Evolutionary conservation across 768 basidiomycete genomes (phyloP).

Genomic region (Tubosaeta sp.): DNA sequence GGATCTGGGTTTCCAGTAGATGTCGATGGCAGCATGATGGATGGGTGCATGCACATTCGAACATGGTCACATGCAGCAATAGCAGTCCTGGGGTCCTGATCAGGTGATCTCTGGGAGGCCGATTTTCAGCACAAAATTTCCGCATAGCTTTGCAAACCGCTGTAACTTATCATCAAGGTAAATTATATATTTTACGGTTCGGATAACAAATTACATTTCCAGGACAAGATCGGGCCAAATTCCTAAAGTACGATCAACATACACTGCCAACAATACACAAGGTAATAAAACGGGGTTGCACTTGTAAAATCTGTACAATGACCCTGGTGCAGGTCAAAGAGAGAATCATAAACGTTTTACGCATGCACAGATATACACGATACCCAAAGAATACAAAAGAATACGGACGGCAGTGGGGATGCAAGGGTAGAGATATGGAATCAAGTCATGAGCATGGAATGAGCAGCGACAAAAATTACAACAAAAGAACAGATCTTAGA

Average conservation of each 20-base stretch:
- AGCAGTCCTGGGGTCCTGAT: no score
- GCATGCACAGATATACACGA: constrained; percentile 22
- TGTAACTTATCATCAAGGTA: no score
- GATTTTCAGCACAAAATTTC: no score
- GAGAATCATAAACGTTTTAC: neutral
- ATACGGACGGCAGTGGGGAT: constrained; percentile 4
- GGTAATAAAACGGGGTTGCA: constrained; percentile 2
- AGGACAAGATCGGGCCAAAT: neutral
- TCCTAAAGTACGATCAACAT: constrained; percentile 3
- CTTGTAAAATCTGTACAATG: constrained; percentile 7
- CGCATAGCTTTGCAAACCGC: no score
- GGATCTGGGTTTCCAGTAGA: no score
- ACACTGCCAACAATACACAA: constrained; percentile 19
- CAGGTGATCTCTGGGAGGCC: no score
- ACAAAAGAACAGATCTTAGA: constrained; percentile 15
- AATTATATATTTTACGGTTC: no score
- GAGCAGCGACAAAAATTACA: constrained; percentile 20
- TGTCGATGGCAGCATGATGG: no score
- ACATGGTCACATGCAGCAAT: no score
- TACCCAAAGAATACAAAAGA: constrained; percentile 19
- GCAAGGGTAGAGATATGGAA: constrained; percentile 10
- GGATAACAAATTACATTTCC: neutral
- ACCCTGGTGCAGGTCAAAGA: constrained; percentile 1
- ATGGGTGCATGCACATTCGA: no score
- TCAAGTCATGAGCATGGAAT: constrained; percentile 5